phyloP scores from a whole-genome alignment of 2,329 filamentous ascomycete species.

The Colletotrichum sp. region DNA sequence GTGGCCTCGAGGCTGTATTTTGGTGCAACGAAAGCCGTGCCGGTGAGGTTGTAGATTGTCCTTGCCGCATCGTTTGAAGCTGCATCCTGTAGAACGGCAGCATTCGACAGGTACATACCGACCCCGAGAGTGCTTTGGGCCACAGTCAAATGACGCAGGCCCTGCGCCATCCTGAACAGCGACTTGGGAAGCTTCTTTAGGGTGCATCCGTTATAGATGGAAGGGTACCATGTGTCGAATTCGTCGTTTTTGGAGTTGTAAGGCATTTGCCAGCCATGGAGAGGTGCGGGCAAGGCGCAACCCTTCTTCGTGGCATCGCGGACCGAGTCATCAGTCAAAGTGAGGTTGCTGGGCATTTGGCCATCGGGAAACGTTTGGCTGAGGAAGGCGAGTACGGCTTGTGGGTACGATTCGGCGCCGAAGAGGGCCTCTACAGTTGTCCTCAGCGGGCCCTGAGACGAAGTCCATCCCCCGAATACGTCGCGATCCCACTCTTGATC shows the following conservation, averaged over 20 bases:
- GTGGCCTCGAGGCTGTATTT: neutral
- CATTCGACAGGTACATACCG: slow-evolving; percentile 19
- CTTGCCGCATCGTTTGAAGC: slow-evolving; percentile 15
- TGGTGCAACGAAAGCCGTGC: neutral
- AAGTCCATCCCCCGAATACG: slow-evolving; percentile 1
- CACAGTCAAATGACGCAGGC: slow-evolving; percentile 2
- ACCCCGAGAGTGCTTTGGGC: slow-evolving; percentile 17
- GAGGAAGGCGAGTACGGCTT: slow-evolving; percentile 3
- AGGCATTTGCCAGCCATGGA: slow-evolving; percentile 11
- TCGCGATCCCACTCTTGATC: slow-evolving; percentile 7
- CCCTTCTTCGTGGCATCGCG: neutral
- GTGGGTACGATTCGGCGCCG: slow-evolving; percentile 8
- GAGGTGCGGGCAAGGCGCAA: slow-evolving; percentile 2
- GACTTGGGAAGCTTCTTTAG: slow-evolving; percentile 6
- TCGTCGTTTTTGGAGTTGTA: slow-evolving; percentile 17
- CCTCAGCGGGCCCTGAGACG: slow-evolving; percentile 4
- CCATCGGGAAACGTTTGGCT: slow-evolving; percentile 1
- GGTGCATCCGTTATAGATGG: slow-evolving; percentile 11
- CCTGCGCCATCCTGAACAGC: slow-evolving; percentile 11
- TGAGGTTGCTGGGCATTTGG: neutral
- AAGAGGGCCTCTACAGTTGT: slow-evolving; percentile 14
- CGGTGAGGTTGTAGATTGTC: slow-evolving; percentile 15
- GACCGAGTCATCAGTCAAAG: neutral
- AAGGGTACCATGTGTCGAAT: slow-evolving; percentile 12
- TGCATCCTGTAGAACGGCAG: slow-evolving; percentile 7